Conservation (phyloP, 2,329 filamentous ascomycete species). For the Macrophomina phaseolina region DNA sequence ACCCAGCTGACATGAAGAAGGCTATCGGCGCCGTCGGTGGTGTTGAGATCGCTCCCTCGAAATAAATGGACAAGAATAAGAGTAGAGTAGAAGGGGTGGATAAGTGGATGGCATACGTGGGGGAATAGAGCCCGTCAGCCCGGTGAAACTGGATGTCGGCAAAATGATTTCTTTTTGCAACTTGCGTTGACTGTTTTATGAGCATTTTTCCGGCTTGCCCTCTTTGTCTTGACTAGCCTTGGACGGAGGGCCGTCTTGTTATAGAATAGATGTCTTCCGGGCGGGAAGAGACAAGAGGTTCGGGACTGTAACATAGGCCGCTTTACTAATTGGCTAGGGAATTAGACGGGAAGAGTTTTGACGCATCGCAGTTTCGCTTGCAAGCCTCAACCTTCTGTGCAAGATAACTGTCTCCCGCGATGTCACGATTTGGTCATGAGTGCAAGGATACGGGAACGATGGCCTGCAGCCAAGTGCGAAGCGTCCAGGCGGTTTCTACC, state of each 20-base stretch:
- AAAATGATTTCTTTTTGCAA: slow-evolving; percentile 18
- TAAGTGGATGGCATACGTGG: slow-evolving; percentile 1
- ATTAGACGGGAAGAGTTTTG: slow-evolving; percentile 21
- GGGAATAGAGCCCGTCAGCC: slow-evolving; percentile 15
- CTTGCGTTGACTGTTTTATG: slow-evolving; percentile 17
- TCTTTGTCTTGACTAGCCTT: slow-evolving; percentile 25
- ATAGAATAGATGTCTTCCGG: slow-evolving; percentile 23
- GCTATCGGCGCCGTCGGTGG: slow-evolving; percentile 35
- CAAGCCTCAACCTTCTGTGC: not conserved
- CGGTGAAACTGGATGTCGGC: slow-evolving; percentile 16
- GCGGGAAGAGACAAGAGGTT: not conserved
- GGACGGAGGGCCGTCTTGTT: slow-evolving; percentile 21
- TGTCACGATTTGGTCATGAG: not conserved
- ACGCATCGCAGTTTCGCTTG: not conserved
- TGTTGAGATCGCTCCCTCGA: slow-evolving; percentile 22
- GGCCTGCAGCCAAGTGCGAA: not conserved
- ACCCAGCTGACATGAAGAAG: slow-evolving; percentile 65
- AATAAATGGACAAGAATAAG: slow-evolving; percentile 10
- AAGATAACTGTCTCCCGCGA: not conserved
- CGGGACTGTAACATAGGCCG: slow-evolving; percentile 23
- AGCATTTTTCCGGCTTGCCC: slow-evolving; percentile 17
- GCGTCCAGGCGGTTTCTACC: not conserved
- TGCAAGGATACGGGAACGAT: not conserved
- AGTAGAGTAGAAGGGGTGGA: not conserved
- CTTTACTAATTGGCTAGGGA: slow-evolving; percentile 22